phyloP scores from a whole-genome alignment of 805 yeast genomes.

The Sungouiella thailandica region DNA sequence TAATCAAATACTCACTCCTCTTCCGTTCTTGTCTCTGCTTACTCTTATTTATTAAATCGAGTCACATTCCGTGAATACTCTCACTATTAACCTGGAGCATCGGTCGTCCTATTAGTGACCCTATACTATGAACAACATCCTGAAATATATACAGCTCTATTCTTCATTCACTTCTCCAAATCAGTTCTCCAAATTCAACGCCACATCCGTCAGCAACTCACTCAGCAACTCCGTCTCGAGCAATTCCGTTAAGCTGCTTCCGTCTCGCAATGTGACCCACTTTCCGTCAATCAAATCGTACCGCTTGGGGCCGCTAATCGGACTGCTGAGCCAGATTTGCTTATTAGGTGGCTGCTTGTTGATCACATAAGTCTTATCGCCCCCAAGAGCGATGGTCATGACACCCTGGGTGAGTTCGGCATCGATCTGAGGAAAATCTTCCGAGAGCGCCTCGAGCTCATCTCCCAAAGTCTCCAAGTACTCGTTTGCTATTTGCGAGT shows the following conservation, averaged over 20 bases:
- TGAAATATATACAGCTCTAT: too few relatives aligned
- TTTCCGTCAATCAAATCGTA: slow-evolving; percentile 61
- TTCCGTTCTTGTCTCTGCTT: too few relatives aligned
- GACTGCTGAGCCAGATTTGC: slow-evolving; percentile 94
- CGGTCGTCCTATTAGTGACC: too few relatives aligned
- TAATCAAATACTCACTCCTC: too few relatives aligned
- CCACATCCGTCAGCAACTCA: slow-evolving; percentile 20
- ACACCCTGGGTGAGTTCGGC: slow-evolving; percentile 86
- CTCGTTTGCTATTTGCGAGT: slow-evolving; percentile 58
- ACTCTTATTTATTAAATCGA: too few relatives aligned
- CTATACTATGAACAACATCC: too few relatives aligned
- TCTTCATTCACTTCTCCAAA: too few relatives aligned
- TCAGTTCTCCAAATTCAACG: slow-evolving; percentile 8
- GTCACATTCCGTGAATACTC: too few relatives aligned
- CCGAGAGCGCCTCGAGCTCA: slow-evolving; percentile 64
- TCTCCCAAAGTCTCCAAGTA: slow-evolving; percentile 68
- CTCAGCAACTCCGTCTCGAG: slow-evolving; percentile 27
- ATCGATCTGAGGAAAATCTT: slow-evolving; percentile 58
- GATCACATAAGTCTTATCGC: slow-evolving; percentile 80
- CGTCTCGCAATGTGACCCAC: slow-evolving; percentile 80
- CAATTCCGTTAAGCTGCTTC: slow-evolving; percentile 29
- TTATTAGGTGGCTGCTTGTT: slow-evolving; percentile 97
- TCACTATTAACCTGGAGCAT: too few relatives aligned
- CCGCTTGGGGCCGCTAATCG: slow-evolving; percentile 85
- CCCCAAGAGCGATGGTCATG: slow-evolving; percentile 64